Base-by-base conservation (phyloP, 1,139 yeast genomes). In the Meyerozyma sp. region DNA sequence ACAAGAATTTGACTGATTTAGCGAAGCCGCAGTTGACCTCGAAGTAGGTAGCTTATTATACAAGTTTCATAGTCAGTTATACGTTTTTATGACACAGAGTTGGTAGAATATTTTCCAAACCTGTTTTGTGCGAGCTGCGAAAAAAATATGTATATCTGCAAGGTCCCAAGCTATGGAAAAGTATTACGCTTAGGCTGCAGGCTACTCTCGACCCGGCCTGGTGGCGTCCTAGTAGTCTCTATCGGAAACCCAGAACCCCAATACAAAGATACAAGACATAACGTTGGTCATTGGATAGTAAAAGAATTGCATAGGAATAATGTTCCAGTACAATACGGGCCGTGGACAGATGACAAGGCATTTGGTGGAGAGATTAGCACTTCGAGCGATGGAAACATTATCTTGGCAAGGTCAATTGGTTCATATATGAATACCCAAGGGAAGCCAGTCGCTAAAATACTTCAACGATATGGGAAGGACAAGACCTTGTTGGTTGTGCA, bases 201-300 rank as follows among this genome's bases (percentile, higher is more conserved):
- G 34, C 34, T 8, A n/a, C 20, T 30, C 34, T 30, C 34, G 7
- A 13, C 34, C 10, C n/a, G 20, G 8, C 5, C 34, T 30, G 34
- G 34, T 14, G 34, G 34, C 7, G 34, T 34, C 9, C 26, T 34
- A 8, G 26, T 34, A 9, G 37, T 34, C 11, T 85, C 93, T 0
- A 67, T 89, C 3, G 96, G 96, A 0, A 89, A 89, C 56, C 96
- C 96, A 0, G 89, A 82, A 43, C 73, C 80, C 0, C 62, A 68
- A 40, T 86, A 77, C 53, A 61, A 63, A 13, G 70, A 70, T 6
- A 85, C 95, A 0, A 69, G 95, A 40, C 96, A 89, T 57, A 87
- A 82, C 49, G 87, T 83, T 0, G 96, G 96, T 2, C 88, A 84
- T 54, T 59, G 69, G 43, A 68, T 81, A 26, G 54, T 79, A 44